Conservation (phyloP, 2,329 filamentous ascomycete species). For the Fusarium palustre region DNA sequence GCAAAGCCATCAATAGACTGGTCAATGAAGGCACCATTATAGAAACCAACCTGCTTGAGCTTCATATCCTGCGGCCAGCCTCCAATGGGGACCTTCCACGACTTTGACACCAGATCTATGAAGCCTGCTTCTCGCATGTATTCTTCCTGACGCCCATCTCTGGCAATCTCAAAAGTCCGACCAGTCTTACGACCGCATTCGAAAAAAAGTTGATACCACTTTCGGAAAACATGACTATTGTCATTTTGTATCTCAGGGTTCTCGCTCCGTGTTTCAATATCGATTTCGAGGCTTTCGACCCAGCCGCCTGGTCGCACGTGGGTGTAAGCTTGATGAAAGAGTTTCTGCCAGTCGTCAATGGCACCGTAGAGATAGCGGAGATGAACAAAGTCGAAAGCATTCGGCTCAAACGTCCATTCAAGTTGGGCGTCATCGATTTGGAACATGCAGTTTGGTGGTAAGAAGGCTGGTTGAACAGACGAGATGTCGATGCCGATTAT, state of each 20-base stretch:
- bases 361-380: slow-evolving; percentile 67
- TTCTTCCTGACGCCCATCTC: slow-evolving; percentile 36
- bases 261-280: slow-evolving; percentile 37
- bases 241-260: slow-evolving; percentile 28
- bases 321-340: slow-evolving; percentile 64
- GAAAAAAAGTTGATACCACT: slow-evolving; percentile 35
- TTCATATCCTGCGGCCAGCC: slow-evolving; percentile 35
- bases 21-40: slow-evolving; percentile 27
- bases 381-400: slow-evolving; percentile 69
- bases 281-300: slow-evolving; percentile 37
- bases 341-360: slow-evolving; percentile 66
- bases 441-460: slow-evolving; percentile 49
- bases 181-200: slow-evolving; percentile 45
- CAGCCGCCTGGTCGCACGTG: slow-evolving; percentile 57
- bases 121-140: slow-evolving; percentile 40
- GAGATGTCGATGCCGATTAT: slow-evolving; percentile 54
- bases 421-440: slow-evolving; percentile 52
- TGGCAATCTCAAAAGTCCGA: slow-evolving; percentile 44
- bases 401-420: slow-evolving; percentile 58
- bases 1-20: slow-evolving; percentile 34
- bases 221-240: slow-evolving; percentile 33
- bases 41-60: slow-evolving; percentile 34
- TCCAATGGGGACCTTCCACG: slow-evolving; percentile 30
- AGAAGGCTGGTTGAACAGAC: slow-evolving; percentile 50
- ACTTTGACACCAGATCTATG: slow-evolving; percentile 25